Percentiles rank a stretch among this genome's conserved stretches.
Conservation (phyloP, 768 basidiomycete species). For the Russula sp. region DNA sequence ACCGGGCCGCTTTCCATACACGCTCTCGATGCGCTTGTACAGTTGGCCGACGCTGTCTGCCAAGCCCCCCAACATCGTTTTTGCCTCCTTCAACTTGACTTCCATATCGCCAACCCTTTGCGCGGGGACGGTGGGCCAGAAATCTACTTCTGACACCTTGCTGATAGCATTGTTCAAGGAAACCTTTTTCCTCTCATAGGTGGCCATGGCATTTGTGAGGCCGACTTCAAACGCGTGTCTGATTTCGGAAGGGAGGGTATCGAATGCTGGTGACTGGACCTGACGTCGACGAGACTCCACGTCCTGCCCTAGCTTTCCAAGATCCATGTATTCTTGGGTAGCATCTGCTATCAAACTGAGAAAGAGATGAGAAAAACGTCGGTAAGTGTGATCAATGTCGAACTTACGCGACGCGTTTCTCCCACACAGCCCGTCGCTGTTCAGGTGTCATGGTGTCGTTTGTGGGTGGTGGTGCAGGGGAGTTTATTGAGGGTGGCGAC, state of each 20-base stretch:
- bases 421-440: constrained; percentile 35
- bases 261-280: constrained; percentile 24
- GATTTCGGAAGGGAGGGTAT: constrained; percentile 25
- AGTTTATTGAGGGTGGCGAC: constrained; percentile 1
- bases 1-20: not conserved
- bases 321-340: constrained; percentile 16
- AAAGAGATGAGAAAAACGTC: not conserved
- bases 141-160: constrained; percentile 30
- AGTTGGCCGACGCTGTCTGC: constrained; percentile 21
- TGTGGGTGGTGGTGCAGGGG: not conserved
- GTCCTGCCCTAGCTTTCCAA: constrained; percentile 17
- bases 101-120: constrained; percentile 24
- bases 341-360: constrained; percentile 31
- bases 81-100: constrained; percentile 23
- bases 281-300: constrained; percentile 23
- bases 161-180: constrained; percentile 28
- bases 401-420: constrained; percentile 37
- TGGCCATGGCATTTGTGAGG: constrained; percentile 23
- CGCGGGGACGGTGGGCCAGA: constrained; percentile 34
- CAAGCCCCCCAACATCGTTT: constrained; percentile 30
- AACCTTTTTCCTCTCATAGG: constrained; percentile 28
- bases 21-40: constrained; percentile 11
- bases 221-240: constrained; percentile 24
- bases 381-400: not conserved
- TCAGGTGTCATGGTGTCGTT: constrained; percentile 27